A percentile compares a stretch with the other conserved stretches of the same genome.
phyloP scores from a whole-genome alignment of 768 basidiomycete genomes.

The Cyclocybe aegerita region DNA sequence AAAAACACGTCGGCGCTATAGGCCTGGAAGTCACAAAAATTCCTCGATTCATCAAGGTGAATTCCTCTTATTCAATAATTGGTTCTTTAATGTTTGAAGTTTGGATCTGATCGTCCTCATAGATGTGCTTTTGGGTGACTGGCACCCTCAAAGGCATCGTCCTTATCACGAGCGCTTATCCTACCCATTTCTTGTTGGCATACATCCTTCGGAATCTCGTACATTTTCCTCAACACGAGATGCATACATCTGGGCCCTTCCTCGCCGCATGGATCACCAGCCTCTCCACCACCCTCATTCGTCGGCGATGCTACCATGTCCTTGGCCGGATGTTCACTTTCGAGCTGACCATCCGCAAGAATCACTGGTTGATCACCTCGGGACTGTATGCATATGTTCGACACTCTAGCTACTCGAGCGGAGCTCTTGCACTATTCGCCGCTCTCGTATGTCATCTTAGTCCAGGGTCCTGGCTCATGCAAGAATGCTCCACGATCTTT shows the following conservation, averaged over 20 bases:
- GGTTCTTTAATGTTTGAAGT: neutral
- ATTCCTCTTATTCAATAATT: neutral
- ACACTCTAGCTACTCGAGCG: slow-evolving; percentile 16
- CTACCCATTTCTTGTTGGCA: neutral
- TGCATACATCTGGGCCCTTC: slow-evolving; percentile 6
- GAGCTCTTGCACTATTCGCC: slow-evolving; percentile 6
- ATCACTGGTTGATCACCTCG: slow-evolving; percentile 15
- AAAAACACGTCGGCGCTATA: slow-evolving; percentile 19
- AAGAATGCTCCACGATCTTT: slow-evolving; percentile 16
- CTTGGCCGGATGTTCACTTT: slow-evolving; percentile 18
- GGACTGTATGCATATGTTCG: slow-evolving; percentile 18
- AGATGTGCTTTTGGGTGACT: slow-evolving; percentile 19
- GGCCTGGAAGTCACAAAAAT: slow-evolving; percentile 19
- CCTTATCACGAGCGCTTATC: slow-evolving; percentile 1
- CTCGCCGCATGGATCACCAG: slow-evolving; percentile 9
- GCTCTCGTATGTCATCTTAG: slow-evolving; percentile 8
- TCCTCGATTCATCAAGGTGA: slow-evolving; percentile 22
- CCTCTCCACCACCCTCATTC: slow-evolving; percentile 9
- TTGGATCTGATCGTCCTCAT: neutral
- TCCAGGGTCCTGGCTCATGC: slow-evolving; percentile 9
- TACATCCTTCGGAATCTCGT: neutral
- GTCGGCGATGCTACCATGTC: slow-evolving; percentile 12
- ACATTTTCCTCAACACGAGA: neutral
- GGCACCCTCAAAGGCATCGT: slow-evolving; percentile 19
- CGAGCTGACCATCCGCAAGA: slow-evolving; percentile 14